Conservation (phyloP, 306 rosid genomes). For the Fragaria ananassa region DNA sequence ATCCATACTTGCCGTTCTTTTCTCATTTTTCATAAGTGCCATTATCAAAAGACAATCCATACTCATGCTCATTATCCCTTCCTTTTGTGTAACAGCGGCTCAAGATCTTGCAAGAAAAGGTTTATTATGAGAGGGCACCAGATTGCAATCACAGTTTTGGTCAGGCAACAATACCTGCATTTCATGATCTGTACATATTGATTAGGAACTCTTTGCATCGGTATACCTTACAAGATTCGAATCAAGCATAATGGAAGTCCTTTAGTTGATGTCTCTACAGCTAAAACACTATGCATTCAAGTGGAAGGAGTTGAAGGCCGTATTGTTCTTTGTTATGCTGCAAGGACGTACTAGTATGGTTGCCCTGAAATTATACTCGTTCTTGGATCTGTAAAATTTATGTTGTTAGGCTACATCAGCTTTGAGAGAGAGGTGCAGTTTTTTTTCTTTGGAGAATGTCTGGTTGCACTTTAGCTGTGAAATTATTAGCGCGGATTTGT, state of each 20-base stretch:
- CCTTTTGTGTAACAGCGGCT: slow-evolving; percentile 49
- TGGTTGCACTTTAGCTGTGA: background rate
- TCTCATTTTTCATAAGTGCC: background rate
- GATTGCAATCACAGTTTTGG: slow-evolving; percentile 25
- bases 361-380: background rate
- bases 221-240: slow-evolving; percentile 15
- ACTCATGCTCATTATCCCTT: background rate
- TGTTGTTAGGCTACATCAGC: background rate
- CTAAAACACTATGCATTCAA: background rate
- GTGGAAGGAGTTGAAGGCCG: background rate
- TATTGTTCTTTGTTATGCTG: background rate
- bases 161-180: slow-evolving; percentile 3
- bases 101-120: slow-evolving; percentile 48
- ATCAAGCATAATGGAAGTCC: background rate
- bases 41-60: background rate
- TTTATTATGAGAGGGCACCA: slow-evolving; percentile 38
- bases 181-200: slow-evolving; percentile 28
- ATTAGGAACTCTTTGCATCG: slow-evolving; percentile 19
- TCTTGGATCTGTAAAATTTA: slow-evolving; percentile 5
- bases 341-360: slow-evolving; percentile 11
- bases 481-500: background rate
- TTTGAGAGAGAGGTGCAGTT: background rate
- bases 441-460: background rate
- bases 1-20: background rate
- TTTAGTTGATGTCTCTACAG: background rate